A percentile compares a stretch with the other conserved stretches of the same genome.
These are phyloP conservation scores for Bruguiera sexangula DNA, from an alignment of 345 rosid genomes.

Conservation along the genomic window DNA sequence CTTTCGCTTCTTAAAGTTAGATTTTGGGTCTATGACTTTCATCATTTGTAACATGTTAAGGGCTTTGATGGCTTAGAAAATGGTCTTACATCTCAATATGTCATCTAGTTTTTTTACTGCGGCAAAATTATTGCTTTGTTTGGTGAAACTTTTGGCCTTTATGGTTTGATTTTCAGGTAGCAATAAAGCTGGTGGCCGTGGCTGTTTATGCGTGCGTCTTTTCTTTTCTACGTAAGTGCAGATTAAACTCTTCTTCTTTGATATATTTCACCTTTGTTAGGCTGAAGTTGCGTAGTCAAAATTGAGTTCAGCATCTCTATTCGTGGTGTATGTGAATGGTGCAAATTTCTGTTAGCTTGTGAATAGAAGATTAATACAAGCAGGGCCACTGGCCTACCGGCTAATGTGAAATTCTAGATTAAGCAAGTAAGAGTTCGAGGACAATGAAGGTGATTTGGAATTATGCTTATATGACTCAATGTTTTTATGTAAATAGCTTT, in stretches of 20 bases:
- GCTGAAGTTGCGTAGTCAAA: too few relatives aligned
- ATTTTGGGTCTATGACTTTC: too few relatives aligned
- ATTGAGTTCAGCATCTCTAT: neutral
- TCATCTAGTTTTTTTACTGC: too few relatives aligned
- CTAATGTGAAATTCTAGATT: neutral
- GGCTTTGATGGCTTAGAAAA: too few relatives aligned
- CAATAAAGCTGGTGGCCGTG: constrained; percentile 55
- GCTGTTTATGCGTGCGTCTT: constrained; percentile 46
- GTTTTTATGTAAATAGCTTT: neutral
- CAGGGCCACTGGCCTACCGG: neutral
- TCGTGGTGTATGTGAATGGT: too few relatives aligned
- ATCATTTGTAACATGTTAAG: too few relatives aligned
- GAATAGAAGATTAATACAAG: neutral
- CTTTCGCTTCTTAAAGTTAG: too few relatives aligned
- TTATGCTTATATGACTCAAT: neutral
- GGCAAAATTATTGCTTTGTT: too few relatives aligned
- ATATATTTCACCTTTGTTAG: neutral
- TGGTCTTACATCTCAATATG: too few relatives aligned
- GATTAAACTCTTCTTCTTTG: neutral
- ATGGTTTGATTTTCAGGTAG: constrained; percentile 42
- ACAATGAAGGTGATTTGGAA: neutral
- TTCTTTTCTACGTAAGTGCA: constrained; percentile 69
- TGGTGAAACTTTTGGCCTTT: neutral
- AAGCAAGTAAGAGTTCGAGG: neutral
- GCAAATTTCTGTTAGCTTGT: too few relatives aligned